Evolutionary conservation across 805 yeast species (phyloP), one percentile per base, ranked within the genome.

Genomic region (Candida pini): DNA sequence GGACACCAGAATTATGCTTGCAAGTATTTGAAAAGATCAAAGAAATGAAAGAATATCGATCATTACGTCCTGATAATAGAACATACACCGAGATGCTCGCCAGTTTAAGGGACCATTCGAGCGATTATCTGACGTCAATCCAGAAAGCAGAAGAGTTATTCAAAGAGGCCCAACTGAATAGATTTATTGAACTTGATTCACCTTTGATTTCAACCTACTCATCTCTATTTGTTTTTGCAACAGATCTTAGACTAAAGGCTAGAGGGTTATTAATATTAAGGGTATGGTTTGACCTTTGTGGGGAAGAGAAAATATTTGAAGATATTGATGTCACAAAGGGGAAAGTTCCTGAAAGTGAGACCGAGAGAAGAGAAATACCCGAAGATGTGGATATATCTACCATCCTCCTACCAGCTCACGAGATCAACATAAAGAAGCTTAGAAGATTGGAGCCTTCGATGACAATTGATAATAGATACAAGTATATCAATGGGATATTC

Each of bases 1-100:
- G 43, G 5, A 66, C 68, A 36, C 54, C 63, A 9, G 58, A 58
- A 0, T 42, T 53, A 9, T 66, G 68, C 0, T 52, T 69, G 29
- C 50, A 61, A n/a, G 42, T 71, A 5, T 66, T 59, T 40, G 63
- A 68, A 6, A 48, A 45, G 2, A 36, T 56, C 34, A 45, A 12
- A 31, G 45, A 27, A 39, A 40, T 18, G 33, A 39, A 12, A 31
- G 54, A 26, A 34, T 46, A 36, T 25, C 41, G 30, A 14, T 30
- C 20, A 10, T 33, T 58, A n/a, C 50, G 33, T 33, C 64, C 68
- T 13, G 62, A 63, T 39, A 32, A 46, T 2, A 50, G 47, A 22
- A 64, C 71, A 0, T 63, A 56, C 30, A 58, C 61, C 1, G 61
- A 56, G 40, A 28, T 53, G 21, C 48, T 56, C 17, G 31, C 47